A percentile compares a stretch with the other conserved stretches of the same genome.
phyloP scores from a whole-genome alignment of 1,284 basidiomycete species.

The Mycocalia duriaeana region DNA sequence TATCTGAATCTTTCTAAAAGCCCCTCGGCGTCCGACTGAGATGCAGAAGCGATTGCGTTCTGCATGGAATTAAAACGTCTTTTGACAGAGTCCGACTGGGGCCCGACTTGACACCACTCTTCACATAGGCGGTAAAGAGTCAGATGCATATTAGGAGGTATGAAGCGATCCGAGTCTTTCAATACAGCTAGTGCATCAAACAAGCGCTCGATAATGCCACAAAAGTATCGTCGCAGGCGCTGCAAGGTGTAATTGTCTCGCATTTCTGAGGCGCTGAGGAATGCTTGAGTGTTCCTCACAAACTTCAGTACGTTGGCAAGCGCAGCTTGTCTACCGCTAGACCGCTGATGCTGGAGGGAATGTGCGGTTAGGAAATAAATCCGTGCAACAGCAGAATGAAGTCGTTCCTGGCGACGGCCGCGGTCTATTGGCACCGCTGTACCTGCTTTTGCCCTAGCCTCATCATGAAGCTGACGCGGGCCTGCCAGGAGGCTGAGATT shows the following conservation, averaged over 20 bases:
- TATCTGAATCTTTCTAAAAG: conserved; percentile 68
- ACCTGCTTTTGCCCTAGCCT: conserved; percentile 45
- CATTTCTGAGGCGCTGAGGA: conserved; percentile 68
- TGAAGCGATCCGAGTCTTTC: conserved; percentile 73
- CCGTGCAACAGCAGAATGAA: conserved; percentile 86
- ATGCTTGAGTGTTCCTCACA: conserved; percentile 77
- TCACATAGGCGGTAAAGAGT: conserved; percentile 84
- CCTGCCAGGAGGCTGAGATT: conserved; percentile 50
- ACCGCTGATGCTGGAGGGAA: conserved; percentile 68
- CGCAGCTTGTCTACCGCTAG: conserved; percentile 67
- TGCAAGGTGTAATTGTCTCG: conserved; percentile 80
- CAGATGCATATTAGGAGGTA: conserved; percentile 73
- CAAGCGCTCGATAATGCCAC: conserved; percentile 81
- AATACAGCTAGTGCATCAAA: conserved; percentile 75
- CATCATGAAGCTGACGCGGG: conserved; percentile 64
- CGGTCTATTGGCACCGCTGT: conserved; percentile 43
- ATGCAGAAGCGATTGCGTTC: conserved; percentile 47
- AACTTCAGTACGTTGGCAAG: conserved; percentile 82
- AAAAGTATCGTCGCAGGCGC: conserved; percentile 84
- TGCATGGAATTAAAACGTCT: conserved; percentile 76
- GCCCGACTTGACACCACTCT: conserved; percentile 90
- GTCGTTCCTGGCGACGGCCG: conserved; percentile 70
- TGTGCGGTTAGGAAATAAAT: conserved; percentile 86
- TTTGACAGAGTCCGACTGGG: conserved; percentile 70
- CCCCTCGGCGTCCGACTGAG: conserved; percentile 43